Evolutionary conservation across 257 asterid genomes (phyloP).

Genomic region (Nicotiana tomentosiformis): DNA sequence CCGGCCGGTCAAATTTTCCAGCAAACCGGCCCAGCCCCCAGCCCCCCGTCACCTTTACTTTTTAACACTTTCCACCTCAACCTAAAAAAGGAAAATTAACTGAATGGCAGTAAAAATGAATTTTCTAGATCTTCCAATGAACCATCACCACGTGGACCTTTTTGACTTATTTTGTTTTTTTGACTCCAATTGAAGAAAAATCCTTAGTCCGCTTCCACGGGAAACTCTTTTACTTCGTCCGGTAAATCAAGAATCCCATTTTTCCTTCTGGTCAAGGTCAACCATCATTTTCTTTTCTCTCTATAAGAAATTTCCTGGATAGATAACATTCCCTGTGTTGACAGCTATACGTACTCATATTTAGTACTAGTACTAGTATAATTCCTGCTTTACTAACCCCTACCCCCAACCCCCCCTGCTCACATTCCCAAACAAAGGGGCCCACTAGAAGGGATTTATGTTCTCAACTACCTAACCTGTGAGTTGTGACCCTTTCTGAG

Average conservation of each 20-base stretch:
- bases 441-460: not conserved
- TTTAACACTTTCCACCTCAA: not conserved
- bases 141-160: not conserved
- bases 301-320: not conserved
- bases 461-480: not conserved
- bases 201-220: not conserved
- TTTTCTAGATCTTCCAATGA: not conserved
- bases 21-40: no score
- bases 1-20: no score
- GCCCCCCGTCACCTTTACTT: no score
- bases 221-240: not conserved
- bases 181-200: not conserved
- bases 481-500: not conserved
- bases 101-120: not conserved
- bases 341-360: not conserved
- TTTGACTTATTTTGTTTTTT: not conserved
- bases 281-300: not conserved
- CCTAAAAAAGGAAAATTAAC: not conserved
- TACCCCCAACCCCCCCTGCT: not conserved
- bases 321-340: not conserved
- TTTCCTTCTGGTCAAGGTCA: not conserved
- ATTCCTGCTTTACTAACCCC: not conserved
- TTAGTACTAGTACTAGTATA: not conserved
- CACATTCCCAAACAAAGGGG: not conserved
- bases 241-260: not conserved